Percentiles rank a stretch among this genome's conserved stretches.
Conservation (phyloP, 306 rosid species). For the Cyamopsis tetragonoloba region DNA sequence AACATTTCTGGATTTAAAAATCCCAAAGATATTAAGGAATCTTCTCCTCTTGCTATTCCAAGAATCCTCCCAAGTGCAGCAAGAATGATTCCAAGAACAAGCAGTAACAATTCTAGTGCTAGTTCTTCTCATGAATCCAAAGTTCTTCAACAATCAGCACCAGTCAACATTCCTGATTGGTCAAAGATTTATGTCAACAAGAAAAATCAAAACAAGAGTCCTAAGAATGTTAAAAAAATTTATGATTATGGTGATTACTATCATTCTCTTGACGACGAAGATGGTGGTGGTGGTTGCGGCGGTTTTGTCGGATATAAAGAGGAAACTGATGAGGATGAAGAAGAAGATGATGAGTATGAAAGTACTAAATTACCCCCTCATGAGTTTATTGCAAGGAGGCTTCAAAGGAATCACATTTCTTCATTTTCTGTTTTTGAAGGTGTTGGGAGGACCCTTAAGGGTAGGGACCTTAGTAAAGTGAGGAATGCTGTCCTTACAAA, state of each 20-base stretch:
- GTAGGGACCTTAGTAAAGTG: slow-evolving; percentile 86
- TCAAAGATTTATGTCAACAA: slow-evolving; percentile 41
- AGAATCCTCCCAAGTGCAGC: slow-evolving; percentile 42
- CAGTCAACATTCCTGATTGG: slow-evolving; percentile 76
- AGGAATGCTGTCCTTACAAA: slow-evolving; percentile 71
- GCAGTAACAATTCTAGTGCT: slow-evolving; percentile 30
- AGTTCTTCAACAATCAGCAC: slow-evolving; percentile 67
- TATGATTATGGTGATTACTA: slow-evolving; percentile 24
- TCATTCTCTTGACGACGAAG: slow-evolving; percentile 10
- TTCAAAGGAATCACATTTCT: slow-evolving; percentile 75
- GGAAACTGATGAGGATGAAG: slow-evolving; percentile 32
- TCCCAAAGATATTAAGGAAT: slow-evolving; percentile 19
- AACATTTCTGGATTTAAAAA: slow-evolving; percentile 14
- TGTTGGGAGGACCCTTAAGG: slow-evolving; percentile 89
- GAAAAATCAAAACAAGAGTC: slow-evolving; percentile 35
- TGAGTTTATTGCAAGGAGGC: slow-evolving; percentile 77
- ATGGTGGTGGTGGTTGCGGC: not conserved
- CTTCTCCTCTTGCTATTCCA: slow-evolving; percentile 32
- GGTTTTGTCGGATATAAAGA: slow-evolving; percentile 5
- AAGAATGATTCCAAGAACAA: slow-evolving; percentile 59
- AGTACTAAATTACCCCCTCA: slow-evolving; percentile 68
- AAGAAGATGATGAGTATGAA: slow-evolving; percentile 37
- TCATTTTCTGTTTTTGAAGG: slow-evolving; percentile 95
- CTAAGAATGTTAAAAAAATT: slow-evolving; percentile 33
- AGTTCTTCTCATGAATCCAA: slow-evolving; percentile 41